phyloP scores from a whole-genome alignment of 768 basidiomycete species.

The Leccinum boreale region DNA sequence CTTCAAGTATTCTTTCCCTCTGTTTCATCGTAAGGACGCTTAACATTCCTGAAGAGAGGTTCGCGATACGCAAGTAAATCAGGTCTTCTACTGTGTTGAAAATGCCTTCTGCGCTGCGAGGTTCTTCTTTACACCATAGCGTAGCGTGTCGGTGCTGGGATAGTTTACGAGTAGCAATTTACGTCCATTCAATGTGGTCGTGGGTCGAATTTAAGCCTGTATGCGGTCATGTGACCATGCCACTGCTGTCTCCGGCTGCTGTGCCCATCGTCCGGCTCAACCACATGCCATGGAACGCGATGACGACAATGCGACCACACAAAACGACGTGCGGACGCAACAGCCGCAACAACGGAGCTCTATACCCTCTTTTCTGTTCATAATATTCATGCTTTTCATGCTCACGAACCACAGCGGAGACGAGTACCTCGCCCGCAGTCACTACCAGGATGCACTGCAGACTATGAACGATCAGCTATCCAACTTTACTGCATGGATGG shows the following conservation, averaged over 20 bases:
- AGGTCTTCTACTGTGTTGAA: conserved; percentile 68
- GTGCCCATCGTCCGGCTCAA: neutral
- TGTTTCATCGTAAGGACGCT: conserved; percentile 43
- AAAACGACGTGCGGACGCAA: conserved; percentile 10
- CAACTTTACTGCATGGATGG: conserved; percentile 78
- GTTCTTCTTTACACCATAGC: conserved; percentile 42
- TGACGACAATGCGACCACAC: conserved; percentile 16
- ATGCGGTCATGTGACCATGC: neutral
- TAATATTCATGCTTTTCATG: conserved; percentile 73
- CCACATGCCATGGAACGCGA: conserved; percentile 29
- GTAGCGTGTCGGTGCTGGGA: neutral
- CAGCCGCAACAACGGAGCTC: conserved; percentile 53
- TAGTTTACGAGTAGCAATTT: neutral
- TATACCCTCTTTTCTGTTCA: conserved; percentile 69
- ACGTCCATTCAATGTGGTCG: neutral
- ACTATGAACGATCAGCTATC: conserved; percentile 55
- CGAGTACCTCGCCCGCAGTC: conserved; percentile 58
- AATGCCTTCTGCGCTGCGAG: too few species aligned
- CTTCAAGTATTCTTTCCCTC: too few species aligned
- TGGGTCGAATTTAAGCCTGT: neutral
- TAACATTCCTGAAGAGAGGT: conserved; percentile 52
- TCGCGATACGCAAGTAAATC: conserved; percentile 35
- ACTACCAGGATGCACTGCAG: conserved; percentile 63
- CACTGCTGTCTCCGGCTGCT: neutral
- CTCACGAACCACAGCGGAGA: conserved; percentile 73